These are phyloP conservation scores for Colletotrichum limetticola DNA, from an alignment of 2,329 filamentous ascomycete genomes.

Conservation along the genomic window DNA sequence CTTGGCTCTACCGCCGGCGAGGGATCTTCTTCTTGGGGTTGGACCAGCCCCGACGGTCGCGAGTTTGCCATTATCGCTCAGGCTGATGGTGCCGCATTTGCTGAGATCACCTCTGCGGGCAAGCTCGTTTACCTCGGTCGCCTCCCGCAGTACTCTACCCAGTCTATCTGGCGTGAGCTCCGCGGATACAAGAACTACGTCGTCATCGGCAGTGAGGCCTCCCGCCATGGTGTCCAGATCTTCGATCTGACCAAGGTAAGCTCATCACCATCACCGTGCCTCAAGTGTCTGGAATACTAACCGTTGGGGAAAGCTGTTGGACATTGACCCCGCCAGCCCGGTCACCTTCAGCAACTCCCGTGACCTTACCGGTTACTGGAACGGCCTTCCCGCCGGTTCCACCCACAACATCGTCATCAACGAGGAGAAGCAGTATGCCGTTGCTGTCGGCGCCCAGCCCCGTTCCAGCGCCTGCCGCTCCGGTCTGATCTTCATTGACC, in stretches of 20 bases:
- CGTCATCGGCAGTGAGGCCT: slow-evolving; percentile 50
- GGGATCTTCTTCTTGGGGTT: slow-evolving; percentile 51
- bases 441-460: slow-evolving; percentile 53
- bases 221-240: slow-evolving; percentile 67
- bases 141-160: slow-evolving; percentile 43
- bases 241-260: slow-evolving; percentile 62
- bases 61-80: slow-evolving; percentile 37
- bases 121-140: slow-evolving; percentile 55
- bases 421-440: slow-evolving; percentile 55
- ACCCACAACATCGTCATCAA: slow-evolving; percentile 61
- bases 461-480: slow-evolving; percentile 52
- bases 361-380: slow-evolving; percentile 48
- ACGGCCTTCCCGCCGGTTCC: slow-evolving; percentile 44
- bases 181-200: slow-evolving; percentile 45
- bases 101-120: slow-evolving; percentile 53
- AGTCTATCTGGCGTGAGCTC: slow-evolving; percentile 47
- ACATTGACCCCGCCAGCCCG: slow-evolving; percentile 53
- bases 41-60: slow-evolving; percentile 52
- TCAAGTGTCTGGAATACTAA: slow-evolving; percentile 37
- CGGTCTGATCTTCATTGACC: slow-evolving; percentile 65
- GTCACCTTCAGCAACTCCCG: slow-evolving; percentile 41
- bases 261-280: slow-evolving; percentile 38
- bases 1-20: slow-evolving; percentile 52
- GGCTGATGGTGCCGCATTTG: slow-evolving; percentile 55
- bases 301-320: slow-evolving; percentile 48